Evolutionary conservation across 2,329 filamentous ascomycete genomes (phyloP), one percentile per base, ranked within the genome.

Genomic region (Sarocladium kiliense): DNA sequence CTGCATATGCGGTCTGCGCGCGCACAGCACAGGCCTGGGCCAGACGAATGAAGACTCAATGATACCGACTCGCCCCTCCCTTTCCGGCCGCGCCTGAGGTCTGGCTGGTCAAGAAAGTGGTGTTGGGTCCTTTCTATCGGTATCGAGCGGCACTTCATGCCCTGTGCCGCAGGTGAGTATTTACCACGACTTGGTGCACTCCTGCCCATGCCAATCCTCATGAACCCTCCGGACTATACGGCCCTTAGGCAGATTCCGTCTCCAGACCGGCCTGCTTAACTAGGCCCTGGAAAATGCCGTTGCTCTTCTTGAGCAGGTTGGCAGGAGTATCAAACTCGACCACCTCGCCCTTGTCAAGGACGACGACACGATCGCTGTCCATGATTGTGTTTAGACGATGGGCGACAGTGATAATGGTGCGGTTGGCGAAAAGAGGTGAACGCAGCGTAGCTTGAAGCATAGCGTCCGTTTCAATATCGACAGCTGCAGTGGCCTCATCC

Each of bases 361-460:
- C 94, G 34, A 99, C 86, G 59, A 99, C 94, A 53, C 92, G 85
- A 74, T 99, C 93, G 58, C 80, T 84, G 69, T 88, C 85, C 27
- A 99, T 80, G 64, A 99, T 97, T 11, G 94, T 99, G 75, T 97
- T 97, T 76, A 99, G 96, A 55, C 94, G 87, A 75, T 99, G 94
- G 25, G 94, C 94, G 65, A 99, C 96, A 1, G 94, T 99, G 71
- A 99, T 96, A 71, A 99, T 97, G 36, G 94, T 99, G 54, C 91
- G 85, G 71, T 97, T 91, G 58, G 86, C 81, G 74, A 99, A 99
- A 16, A 86, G 69, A 21, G 82, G 79, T 34, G 80, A 81, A 32
- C 84, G 79, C 55, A 87, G 74, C 25, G 85, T 87, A 49, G 73
- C 72, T 72, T 88, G 85, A 55, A 88, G 74, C 73, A 86, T 75